These are phyloP conservation scores for Botrytis sinoallii DNA, from an alignment of 2,329 filamentous ascomycete species.

Conservation along the genomic window DNA sequence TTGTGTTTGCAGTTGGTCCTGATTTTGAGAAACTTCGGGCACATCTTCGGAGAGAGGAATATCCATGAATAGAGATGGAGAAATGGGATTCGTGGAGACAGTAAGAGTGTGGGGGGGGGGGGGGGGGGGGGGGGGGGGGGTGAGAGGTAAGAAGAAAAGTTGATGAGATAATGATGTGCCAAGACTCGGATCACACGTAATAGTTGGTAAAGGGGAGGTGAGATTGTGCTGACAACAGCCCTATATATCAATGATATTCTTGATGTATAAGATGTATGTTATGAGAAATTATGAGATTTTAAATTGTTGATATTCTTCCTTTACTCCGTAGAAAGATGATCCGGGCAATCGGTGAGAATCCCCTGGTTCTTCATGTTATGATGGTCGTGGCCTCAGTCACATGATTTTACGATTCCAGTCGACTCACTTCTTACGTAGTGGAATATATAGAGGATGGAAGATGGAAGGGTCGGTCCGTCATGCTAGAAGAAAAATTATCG, in stretches of 20 bases:
- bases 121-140: not conserved
- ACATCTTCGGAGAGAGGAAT: not conserved
- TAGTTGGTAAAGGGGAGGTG: not conserved
- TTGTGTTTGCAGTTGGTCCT: not conserved
- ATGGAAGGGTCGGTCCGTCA: not conserved
- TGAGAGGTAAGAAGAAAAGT: not conserved
- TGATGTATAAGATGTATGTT: not conserved
- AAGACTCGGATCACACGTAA: not conserved
- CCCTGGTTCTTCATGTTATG: not conserved
- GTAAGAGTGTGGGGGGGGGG: not conserved
- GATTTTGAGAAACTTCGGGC: not conserved
- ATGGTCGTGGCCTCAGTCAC: not conserved
- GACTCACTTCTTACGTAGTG: not conserved
- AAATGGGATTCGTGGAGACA: not conserved
- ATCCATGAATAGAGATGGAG: conserved; percentile 2
- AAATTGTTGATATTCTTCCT: not conserved
- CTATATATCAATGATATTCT: not conserved
- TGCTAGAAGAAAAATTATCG: not conserved
- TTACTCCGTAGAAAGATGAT: not conserved
- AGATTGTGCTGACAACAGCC: not conserved
- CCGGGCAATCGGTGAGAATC: not conserved
- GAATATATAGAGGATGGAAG: too few species aligned
- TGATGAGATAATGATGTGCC: not conserved
- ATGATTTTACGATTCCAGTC: not conserved
- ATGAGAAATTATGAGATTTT: not conserved